Percentiles rank a stretch among this genome's conserved stretches.
Conservation (phyloP, 2,329 filamentous ascomycete genomes). For the Pestalotiopsis sp. region DNA sequence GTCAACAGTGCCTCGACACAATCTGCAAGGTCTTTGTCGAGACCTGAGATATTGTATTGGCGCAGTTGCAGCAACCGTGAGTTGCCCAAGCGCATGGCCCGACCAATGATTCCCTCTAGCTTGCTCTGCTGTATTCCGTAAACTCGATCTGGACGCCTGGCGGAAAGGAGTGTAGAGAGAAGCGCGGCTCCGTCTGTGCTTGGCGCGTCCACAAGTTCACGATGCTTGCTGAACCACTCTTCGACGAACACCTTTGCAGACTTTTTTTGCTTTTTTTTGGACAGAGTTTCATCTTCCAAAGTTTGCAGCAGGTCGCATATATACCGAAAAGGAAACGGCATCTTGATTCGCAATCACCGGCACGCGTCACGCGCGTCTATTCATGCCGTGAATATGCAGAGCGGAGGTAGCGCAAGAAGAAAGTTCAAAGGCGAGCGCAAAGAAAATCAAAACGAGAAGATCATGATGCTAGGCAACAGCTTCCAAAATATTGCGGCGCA, state of each 20-base stretch:
- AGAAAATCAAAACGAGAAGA: neutral
- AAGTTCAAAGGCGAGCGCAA: neutral
- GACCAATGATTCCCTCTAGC: constrained; percentile 68
- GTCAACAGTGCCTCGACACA: constrained; percentile 69
- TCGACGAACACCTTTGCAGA: constrained; percentile 42
- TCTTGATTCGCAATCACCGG: constrained; percentile 11
- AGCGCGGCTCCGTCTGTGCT: constrained; percentile 64
- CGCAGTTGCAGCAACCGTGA: constrained; percentile 63
- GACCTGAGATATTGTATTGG: constrained; percentile 59
- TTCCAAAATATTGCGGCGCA: neutral
- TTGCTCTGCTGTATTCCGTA: constrained; percentile 67
- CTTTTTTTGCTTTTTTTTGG: constrained; percentile 30
- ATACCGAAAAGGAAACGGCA: constrained; percentile 67
- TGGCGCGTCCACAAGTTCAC: constrained; percentile 55
- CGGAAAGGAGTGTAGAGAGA: constrained; percentile 75
- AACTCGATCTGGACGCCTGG: constrained; percentile 75
- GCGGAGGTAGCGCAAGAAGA: neutral
- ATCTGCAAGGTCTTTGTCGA: constrained; percentile 67
- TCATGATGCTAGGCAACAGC: neutral
- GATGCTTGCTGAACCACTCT: constrained; percentile 72
- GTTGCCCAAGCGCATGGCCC: constrained; percentile 65
- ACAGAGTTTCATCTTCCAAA: constrained; percentile 52
- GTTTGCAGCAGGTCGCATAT: constrained; percentile 75
- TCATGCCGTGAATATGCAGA: constrained; percentile 1
- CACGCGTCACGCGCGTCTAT: neutral